These are phyloP conservation scores for Colletotrichum brevisporum DNA, from an alignment of 2,329 filamentous ascomycete genomes.

Conservation along the genomic window DNA sequence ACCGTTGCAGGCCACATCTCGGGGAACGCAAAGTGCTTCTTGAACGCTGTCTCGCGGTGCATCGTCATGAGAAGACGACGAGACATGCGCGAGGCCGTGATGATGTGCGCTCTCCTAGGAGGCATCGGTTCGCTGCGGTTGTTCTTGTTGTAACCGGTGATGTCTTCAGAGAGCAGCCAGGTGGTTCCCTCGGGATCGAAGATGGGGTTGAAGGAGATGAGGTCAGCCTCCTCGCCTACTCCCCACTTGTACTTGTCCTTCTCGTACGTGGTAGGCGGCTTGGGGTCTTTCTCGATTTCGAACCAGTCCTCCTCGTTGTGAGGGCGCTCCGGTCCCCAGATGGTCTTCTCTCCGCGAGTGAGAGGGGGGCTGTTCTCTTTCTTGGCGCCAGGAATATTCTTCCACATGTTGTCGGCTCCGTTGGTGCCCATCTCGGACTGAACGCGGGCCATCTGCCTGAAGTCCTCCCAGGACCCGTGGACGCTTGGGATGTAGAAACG, in stretches of 20 bases:
- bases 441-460: slow-evolving; percentile 81
- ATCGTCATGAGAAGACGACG: slow-evolving; percentile 84
- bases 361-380: slow-evolving; percentile 45
- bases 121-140: slow-evolving; percentile 68
- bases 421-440: slow-evolving; percentile 80
- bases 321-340: slow-evolving; percentile 89
- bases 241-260: slow-evolving; percentile 90
- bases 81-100: slow-evolving; percentile 88
- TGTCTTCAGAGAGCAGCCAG: slow-evolving; percentile 86
- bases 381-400: slow-evolving; percentile 59
- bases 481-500: slow-evolving; percentile 84
- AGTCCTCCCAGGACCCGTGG: slow-evolving; percentile 85
- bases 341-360: slow-evolving; percentile 68
- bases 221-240: slow-evolving; percentile 89
- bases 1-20: slow-evolving; percentile 96
- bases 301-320: slow-evolving; percentile 78
- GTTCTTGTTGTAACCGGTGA: slow-evolving; percentile 84
- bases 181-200: slow-evolving; percentile 91
- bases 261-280: slow-evolving; percentile 79
- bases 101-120: slow-evolving; percentile 87
- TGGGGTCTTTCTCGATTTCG: slow-evolving; percentile 79
- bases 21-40: slow-evolving; percentile 91
- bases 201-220: slow-evolving; percentile 92
- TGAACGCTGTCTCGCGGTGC: slow-evolving; percentile 89
- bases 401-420: slow-evolving; percentile 78